A percentile compares a stretch with the other conserved stretches of the same genome.
These are phyloP conservation scores for Paecilomyces fulvus DNA, from an alignment of 2,329 filamentous ascomycete genomes.

Conservation along the genomic window DNA sequence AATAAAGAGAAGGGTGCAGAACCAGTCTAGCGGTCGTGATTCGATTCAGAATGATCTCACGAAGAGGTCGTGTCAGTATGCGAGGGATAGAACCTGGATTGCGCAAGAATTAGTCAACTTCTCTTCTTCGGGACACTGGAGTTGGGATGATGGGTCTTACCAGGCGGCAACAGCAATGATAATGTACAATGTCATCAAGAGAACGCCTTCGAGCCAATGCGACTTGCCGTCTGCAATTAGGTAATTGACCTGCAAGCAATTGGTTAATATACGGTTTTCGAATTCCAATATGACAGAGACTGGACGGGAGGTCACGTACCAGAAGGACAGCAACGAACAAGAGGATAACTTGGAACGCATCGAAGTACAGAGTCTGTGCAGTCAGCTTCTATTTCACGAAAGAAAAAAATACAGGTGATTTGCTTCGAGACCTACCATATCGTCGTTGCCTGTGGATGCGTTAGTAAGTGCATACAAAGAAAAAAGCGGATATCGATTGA, in stretches of 20 bases:
- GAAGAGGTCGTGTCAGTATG: background rate
- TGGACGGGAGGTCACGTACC: slow-evolving; percentile 15
- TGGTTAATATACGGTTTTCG: slow-evolving; percentile 8
- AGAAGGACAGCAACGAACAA: slow-evolving; percentile 49
- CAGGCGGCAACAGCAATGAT: slow-evolving; percentile 55
- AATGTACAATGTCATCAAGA: slow-evolving; percentile 52
- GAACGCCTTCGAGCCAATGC: slow-evolving; percentile 52
- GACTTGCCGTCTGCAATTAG: slow-evolving; percentile 54
- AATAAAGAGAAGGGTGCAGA: background rate
- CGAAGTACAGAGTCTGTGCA: slow-evolving; percentile 61
- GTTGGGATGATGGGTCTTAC: slow-evolving; percentile 27
- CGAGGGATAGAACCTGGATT: background rate
- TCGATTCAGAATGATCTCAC: background rate
- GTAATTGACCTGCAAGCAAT: slow-evolving; percentile 51
- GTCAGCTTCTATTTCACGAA: slow-evolving; percentile 6
- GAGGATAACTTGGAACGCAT: slow-evolving; percentile 72
- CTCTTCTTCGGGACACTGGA: background rate
- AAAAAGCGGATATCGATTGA: background rate
- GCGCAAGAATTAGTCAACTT: background rate
- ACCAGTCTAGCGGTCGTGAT: background rate
- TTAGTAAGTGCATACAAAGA: slow-evolving; percentile 3
- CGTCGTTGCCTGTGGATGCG: slow-evolving; percentile 34
- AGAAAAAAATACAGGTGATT: background rate
- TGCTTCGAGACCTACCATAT: slow-evolving; percentile 40
- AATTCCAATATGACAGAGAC: background rate